Base-by-base conservation (phyloP, 78 protist species). In the Acrasis kona region DNA sequence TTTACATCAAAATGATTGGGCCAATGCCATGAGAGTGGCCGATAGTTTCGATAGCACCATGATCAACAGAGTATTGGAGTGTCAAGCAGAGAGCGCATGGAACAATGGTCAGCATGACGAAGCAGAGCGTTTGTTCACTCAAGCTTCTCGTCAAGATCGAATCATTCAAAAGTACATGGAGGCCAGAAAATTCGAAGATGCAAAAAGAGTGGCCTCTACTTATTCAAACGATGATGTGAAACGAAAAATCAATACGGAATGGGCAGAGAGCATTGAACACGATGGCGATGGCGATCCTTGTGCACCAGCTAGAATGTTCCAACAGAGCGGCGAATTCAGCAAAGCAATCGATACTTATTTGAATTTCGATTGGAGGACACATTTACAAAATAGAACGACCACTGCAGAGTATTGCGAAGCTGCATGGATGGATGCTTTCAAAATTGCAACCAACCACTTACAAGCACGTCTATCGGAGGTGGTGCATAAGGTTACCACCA, bases 1-100 rank as follows among this genome's bases (percentile, higher is more conserved):
- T 76, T 6, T 72, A 19, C 89, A 88, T 77, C 50, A 10, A 58
- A 86, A 85, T 39, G 88, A 87, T 65, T 89, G 89, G 89, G 42
- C 6, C 31, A 10, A 0, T 34, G 96, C 96, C n/a, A 67, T 66
- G 77, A 85, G 91, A 41, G 92, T 92, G 3, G 93, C 94, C 4
- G 87, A 83, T 74, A 58, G 58, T 28, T 28, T 65, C 70, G 87
- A 80, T n/a, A 86, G 85, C 8, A 12, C 5, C 2, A 10, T 72
- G 34, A 31, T 83, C 12, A 27, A 12, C n/a, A 86, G 78, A 10
- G 76, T 84, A 0, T 61, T 77, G 5, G 57, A 37, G 0, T 78
- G 80, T 0, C 78, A 89, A 41, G 83, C 50, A 40, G 58, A 82
- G 29, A 70, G 3, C 12, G 70, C 78, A 6, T 27, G 69, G 39